A percentile compares a stretch with the other conserved stretches of the same genome.
Conservation (phyloP, 331 rosid species). For the Telfairia occidentalis region DNA sequence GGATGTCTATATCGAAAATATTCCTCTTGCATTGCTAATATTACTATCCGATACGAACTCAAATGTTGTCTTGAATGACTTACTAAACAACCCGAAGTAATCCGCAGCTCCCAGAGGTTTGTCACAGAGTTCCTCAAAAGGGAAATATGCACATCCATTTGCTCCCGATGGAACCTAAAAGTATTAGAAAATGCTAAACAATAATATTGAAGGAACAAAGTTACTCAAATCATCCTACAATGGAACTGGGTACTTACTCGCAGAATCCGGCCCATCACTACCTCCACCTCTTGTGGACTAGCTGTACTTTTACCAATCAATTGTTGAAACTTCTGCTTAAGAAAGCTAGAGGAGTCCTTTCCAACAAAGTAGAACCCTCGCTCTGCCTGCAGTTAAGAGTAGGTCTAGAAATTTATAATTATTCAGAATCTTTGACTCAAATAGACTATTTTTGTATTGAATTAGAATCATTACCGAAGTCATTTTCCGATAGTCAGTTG, state of each 20-base stretch:
- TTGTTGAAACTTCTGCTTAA: slow-evolving; percentile 56
- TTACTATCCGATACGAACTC: background rate
- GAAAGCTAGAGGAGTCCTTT: slow-evolving; percentile 41
- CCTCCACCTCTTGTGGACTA: slow-evolving; percentile 70
- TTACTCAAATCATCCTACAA: background rate
- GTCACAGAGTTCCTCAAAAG: slow-evolving; percentile 85
- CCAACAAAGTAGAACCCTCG: slow-evolving; percentile 85
- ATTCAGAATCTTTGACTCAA: background rate
- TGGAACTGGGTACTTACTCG: slow-evolving; percentile 33
- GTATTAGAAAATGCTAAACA: slow-evolving; percentile 5
- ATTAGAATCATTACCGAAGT: slow-evolving; percentile 48
- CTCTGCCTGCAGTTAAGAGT: slow-evolving; percentile 49
- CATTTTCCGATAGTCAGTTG: slow-evolving; percentile 80
- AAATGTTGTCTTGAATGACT: slow-evolving; percentile 20
- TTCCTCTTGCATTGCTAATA: background rate
- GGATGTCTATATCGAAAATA: background rate
- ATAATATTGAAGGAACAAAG: slow-evolving; percentile 8
- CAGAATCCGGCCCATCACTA: slow-evolving; percentile 84
- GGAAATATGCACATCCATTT: slow-evolving; percentile 81
- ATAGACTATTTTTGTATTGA: background rate
- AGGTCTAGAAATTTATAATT: slow-evolving; percentile 8
- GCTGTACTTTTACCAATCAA: slow-evolving; percentile 52
- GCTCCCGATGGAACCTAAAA: slow-evolving; percentile 77
- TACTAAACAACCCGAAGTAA: slow-evolving; percentile 90
- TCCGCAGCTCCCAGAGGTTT: slow-evolving; percentile 95